These are phyloP conservation scores for Candida dajiaensis DNA, from an alignment of 805 yeast genomes.

Conservation along the genomic window DNA sequence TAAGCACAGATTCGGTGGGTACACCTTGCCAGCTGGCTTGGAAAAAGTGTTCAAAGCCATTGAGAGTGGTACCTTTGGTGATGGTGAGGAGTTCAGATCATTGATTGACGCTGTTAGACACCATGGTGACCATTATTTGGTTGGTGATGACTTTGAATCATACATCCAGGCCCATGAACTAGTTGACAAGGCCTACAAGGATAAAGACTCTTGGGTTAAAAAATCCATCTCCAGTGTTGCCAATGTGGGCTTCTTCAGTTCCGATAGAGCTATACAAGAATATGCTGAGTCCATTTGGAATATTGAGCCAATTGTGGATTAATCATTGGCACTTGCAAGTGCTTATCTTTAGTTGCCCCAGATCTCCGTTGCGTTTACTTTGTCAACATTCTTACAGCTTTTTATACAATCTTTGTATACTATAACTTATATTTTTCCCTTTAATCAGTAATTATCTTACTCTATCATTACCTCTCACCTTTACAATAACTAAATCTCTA, in stretches of 20 bases:
- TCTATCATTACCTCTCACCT: too few relatives aligned
- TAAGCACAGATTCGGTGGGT: conserved; percentile 54
- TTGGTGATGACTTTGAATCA: conserved; percentile 83
- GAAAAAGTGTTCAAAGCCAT: conserved; percentile 58
- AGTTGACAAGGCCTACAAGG: conserved; percentile 65
- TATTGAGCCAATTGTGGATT: conserved; percentile 55
- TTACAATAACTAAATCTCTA: too few relatives aligned
- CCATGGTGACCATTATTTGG: conserved; percentile 84
- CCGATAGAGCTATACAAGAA: conserved; percentile 87
- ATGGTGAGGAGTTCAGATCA: conserved; percentile 55
- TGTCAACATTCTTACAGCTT: too few relatives aligned
- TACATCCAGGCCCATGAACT: conserved; percentile 76
- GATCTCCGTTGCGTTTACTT: too few relatives aligned
- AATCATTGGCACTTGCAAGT: neutral
- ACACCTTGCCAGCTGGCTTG: conserved; percentile 53
- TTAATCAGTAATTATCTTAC: too few relatives aligned
- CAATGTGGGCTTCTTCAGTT: conserved; percentile 87
- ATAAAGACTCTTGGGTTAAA: conserved; percentile 68
- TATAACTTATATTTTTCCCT: too few relatives aligned
- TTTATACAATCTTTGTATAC: too few relatives aligned
- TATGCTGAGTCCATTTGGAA: conserved; percentile 93
- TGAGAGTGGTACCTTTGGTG: conserved; percentile 68
- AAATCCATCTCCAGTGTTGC: conserved; percentile 79
- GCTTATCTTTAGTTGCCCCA: too few relatives aligned
- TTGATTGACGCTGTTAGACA: conserved; percentile 62